Conservation (phyloP, 2,329 filamentous ascomycete genomes). For the Cyphellophora attinorum region DNA sequence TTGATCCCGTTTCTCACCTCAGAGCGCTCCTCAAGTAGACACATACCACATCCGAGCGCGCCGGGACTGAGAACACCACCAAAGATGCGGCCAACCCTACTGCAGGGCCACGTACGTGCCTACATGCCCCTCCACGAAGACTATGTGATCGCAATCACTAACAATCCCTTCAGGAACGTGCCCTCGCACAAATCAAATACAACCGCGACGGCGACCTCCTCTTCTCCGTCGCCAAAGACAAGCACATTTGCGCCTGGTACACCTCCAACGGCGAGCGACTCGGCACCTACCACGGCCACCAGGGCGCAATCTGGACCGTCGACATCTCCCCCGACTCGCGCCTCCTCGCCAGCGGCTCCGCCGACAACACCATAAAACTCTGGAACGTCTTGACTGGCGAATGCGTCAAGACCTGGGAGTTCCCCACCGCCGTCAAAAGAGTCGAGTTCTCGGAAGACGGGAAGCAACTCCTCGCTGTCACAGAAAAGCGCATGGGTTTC, state of each 20-base stretch:
- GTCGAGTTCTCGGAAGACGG: slow-evolving; percentile 97
- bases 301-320: slow-evolving; percentile 97
- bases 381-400: slow-evolving; percentile 94
- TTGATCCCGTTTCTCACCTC: no score
- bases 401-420: slow-evolving; percentile 95
- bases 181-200: slow-evolving; percentile 91
- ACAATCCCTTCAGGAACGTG: slow-evolving; percentile 59
- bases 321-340: slow-evolving; percentile 89
- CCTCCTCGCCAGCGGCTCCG: slow-evolving; percentile 87
- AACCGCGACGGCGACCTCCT: slow-evolving; percentile 93
- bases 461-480: slow-evolving; percentile 80
- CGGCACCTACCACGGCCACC: slow-evolving; percentile 92
- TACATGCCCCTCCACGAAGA: background rate
- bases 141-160: slow-evolving; percentile 12
- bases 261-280: slow-evolving; percentile 96
- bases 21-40: no score
- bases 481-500: slow-evolving; percentile 97
- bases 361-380: slow-evolving; percentile 94
- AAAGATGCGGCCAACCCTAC: slow-evolving; percentile 93
- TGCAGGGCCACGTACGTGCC: slow-evolving; percentile 74
- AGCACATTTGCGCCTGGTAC: slow-evolving; percentile 94
- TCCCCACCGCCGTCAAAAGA: slow-evolving; percentile 91
- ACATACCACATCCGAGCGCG: no score
- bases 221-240: slow-evolving; percentile 93
- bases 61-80: slow-evolving; percentile 23